A percentile compares a stretch with the other conserved stretches of the same genome.
These are phyloP conservation scores for Mycena epipterygia DNA, from an alignment of 768 basidiomycete species.

Conservation along the genomic window DNA sequence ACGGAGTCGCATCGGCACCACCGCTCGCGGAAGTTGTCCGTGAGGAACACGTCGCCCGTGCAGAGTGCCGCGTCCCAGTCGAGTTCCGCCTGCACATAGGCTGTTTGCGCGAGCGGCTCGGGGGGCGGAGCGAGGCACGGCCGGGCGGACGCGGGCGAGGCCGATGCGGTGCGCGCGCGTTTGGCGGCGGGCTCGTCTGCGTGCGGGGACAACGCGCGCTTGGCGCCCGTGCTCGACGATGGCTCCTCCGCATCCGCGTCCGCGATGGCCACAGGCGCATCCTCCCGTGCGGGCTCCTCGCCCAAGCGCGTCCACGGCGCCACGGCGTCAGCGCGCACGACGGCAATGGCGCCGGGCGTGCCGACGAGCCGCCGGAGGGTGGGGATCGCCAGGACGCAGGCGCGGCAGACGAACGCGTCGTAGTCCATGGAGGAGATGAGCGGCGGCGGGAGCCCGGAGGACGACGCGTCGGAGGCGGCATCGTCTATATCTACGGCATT, in stretches of 20 bases:
- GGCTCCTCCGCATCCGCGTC: constrained; percentile 43
- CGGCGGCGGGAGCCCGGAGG: constrained; percentile 75
- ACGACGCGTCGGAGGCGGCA: constrained; percentile 72
- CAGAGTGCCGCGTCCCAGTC: constrained; percentile 55
- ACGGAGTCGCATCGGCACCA: constrained; percentile 85
- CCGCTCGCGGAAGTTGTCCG: constrained; percentile 78
- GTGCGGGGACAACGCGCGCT: constrained; percentile 57
- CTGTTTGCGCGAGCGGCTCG: constrained; percentile 59
- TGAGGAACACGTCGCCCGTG: constrained; percentile 82
- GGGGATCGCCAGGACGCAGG: constrained; percentile 71
- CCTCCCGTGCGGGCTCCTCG: constrained; percentile 33
- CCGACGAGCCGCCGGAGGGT: constrained; percentile 76
- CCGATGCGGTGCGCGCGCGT: constrained; percentile 28
- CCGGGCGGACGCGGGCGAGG: constrained; percentile 25
- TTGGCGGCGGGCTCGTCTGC: constrained; percentile 56
- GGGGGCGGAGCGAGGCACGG: constrained; percentile 71
- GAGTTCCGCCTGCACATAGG: constrained; percentile 52
- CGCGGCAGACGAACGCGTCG: constrained; percentile 80
- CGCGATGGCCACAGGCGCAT: constrained; percentile 44
- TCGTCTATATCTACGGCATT: constrained; percentile 57
- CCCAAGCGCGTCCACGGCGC: constrained; percentile 69
- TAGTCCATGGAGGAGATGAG: constrained; percentile 79
- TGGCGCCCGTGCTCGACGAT: constrained; percentile 51
- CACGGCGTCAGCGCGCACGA: constrained; percentile 63
- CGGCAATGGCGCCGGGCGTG: constrained; percentile 75